Evolutionary conservation across 208 protist genomes (phyloP).

Genomic region (Trypanosoma brucei): DNA sequence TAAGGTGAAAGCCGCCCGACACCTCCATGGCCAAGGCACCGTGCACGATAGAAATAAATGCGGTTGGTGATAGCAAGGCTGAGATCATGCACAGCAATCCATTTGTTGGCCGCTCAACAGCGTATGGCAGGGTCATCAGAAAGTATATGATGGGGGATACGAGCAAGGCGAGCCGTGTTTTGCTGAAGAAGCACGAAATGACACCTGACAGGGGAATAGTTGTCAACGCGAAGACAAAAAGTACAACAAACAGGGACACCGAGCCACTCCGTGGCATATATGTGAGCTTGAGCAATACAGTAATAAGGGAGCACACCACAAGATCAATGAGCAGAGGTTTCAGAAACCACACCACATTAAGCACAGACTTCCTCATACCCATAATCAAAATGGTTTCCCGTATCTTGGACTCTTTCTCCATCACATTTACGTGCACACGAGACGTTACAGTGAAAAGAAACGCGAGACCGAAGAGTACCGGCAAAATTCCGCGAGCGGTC

Average conservation of each 20-base stretch:
- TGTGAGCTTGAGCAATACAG: slow-evolving; percentile 25
- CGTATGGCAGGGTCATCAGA: slow-evolving; percentile 8
- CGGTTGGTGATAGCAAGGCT: slow-evolving; percentile 49
- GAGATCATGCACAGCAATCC: slow-evolving; percentile 18
- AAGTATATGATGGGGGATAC: slow-evolving; percentile 20
- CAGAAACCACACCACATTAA: slow-evolving; percentile 23
- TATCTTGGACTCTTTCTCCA: slow-evolving; percentile 27
- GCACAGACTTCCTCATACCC: slow-evolving; percentile 17
- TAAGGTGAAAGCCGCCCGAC: slow-evolving; percentile 11
- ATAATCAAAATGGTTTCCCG: slow-evolving; percentile 42
- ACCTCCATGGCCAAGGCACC: slow-evolving; percentile 33
- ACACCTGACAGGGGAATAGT: slow-evolving; percentile 15
- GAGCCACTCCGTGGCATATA: slow-evolving; percentile 31
- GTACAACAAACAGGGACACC: slow-evolving; percentile 22
- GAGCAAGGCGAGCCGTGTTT: slow-evolving; percentile 22
- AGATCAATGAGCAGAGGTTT: slow-evolving; percentile 6
- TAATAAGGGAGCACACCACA: slow-evolving; percentile 26
- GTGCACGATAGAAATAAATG: slow-evolving; percentile 30
- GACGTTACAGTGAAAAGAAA: slow-evolving; percentile 22
- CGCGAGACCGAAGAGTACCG: slow-evolving; percentile 17
- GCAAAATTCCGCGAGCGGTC: slow-evolving; percentile 28
- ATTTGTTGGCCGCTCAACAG: not conserved
- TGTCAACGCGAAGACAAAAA: slow-evolving; percentile 17
- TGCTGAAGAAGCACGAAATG: slow-evolving; percentile 21
- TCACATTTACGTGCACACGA: slow-evolving; percentile 7